These are phyloP conservation scores for Pezicula carpinea DNA, from an alignment of 2,329 filamentous ascomycete species.

Conservation along the genomic window DNA sequence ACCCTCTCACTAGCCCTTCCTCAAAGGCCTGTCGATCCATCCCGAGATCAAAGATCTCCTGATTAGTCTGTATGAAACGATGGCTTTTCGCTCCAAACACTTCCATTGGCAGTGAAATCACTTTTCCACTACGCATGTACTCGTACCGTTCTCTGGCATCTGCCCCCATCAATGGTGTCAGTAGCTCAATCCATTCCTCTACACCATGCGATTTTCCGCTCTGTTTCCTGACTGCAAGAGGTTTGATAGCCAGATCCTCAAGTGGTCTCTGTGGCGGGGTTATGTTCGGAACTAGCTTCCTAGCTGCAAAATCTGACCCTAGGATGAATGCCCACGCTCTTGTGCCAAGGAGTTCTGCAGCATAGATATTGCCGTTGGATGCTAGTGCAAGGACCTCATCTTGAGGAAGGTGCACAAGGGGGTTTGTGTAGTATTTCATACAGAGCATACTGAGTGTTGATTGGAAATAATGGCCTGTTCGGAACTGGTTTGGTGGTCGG, in stretches of 20 bases:
- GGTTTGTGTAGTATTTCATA: conserved; percentile 20
- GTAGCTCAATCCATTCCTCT: conserved; percentile 10
- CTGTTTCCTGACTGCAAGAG: conserved; percentile 5
- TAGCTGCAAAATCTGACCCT: conserved; percentile 8
- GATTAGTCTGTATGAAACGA: conserved; percentile 11
- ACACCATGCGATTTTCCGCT: conserved; percentile 10
- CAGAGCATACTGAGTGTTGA: conserved; percentile 17
- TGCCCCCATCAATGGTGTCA: conserved; percentile 12
- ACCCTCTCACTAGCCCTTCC: conserved; percentile 9
- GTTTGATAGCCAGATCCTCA: conserved; percentile 15
- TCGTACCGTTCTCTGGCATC: conserved; percentile 8
- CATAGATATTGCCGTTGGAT: conserved; percentile 4
- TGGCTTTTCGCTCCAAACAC: conserved; percentile 15
- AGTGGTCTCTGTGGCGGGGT: conserved; percentile 12
- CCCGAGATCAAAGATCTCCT: conserved; percentile 21
- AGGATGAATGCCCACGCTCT: conserved; percentile 15
- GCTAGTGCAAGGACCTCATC: conserved; percentile 8
- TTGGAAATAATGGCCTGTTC: conserved; percentile 18
- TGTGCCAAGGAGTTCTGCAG: conserved; percentile 8
- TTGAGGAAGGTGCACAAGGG: conserved; percentile 9
- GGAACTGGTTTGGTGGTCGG: conserved; percentile 13
- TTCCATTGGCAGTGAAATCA: conserved; percentile 10
- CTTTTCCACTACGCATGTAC: conserved; percentile 6
- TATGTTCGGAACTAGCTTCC: conserved; percentile 2
- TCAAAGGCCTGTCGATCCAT: conserved; percentile 19